phyloP scores from a whole-genome alignment of 2,329 filamentous ascomycete genomes.

The Pseudocercospora macadamiae region DNA sequence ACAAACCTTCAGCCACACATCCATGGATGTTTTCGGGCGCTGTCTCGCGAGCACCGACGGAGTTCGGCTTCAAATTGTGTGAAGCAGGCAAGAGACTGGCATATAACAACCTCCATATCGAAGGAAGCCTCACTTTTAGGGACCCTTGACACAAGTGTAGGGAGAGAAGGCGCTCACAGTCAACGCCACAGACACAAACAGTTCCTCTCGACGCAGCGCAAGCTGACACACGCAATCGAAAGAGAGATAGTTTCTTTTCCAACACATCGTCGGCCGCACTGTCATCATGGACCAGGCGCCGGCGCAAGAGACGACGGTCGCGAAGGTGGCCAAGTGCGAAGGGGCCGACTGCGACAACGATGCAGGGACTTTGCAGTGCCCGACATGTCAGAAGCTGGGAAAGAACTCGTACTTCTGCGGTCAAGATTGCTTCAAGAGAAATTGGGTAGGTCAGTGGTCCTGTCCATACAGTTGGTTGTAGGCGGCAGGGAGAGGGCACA shows the following conservation, averaged over 20 bases:
- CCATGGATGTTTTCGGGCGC: too few species aligned
- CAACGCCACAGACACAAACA: neutral
- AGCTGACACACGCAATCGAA: neutral
- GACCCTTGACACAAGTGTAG: too few species aligned
- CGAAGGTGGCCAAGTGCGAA: slow-evolving; percentile 70
- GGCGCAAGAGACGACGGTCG: slow-evolving; percentile 38
- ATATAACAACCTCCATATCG: neutral
- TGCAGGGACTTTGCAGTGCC: slow-evolving; percentile 85
- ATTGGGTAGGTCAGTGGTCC: slow-evolving; percentile 71
- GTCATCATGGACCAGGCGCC: slow-evolving; percentile 37
- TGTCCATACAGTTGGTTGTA: slow-evolving; percentile 5
- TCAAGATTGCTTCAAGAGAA: slow-evolving; percentile 98
- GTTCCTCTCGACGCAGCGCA: too few species aligned
- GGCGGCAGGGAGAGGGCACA: slow-evolving; percentile 22
- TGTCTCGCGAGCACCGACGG: neutral
- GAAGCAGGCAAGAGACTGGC: neutral
- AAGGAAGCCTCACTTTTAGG: neutral
- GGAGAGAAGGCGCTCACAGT: too few species aligned
- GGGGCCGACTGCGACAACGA: slow-evolving; percentile 85
- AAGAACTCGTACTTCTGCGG: slow-evolving; percentile 96
- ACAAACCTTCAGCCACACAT: too few species aligned
- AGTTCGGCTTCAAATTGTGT: too few species aligned
- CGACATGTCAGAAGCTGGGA: slow-evolving; percentile 88
- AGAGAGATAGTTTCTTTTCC: neutral
- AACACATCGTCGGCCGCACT: neutral